Percentiles rank a stretch among this genome's conserved stretches.
Evolutionary conservation across 1,284 basidiomycete species (phyloP).

Genomic region (Cutaneotrichosporon sp.): DNA sequence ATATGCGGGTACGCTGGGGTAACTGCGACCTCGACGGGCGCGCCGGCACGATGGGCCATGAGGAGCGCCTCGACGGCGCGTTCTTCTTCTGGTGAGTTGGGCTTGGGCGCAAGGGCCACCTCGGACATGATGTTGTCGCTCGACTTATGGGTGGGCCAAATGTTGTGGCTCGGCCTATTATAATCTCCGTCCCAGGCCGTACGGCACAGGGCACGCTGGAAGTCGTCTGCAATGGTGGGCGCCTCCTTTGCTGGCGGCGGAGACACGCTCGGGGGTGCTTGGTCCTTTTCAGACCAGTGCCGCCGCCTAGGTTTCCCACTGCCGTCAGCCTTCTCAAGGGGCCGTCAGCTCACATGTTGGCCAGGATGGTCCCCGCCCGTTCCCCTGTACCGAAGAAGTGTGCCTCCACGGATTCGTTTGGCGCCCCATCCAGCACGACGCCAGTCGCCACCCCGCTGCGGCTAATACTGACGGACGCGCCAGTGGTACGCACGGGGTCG

Average conservation of each 20-base stretch:
- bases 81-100: constrained; percentile 7
- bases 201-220: not conserved
- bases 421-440: constrained; percentile 44
- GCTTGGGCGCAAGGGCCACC: too few relatives aligned
- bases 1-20: constrained; percentile 38
- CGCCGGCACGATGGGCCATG: constrained; percentile 40
- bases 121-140: too few relatives aligned
- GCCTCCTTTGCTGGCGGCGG: not conserved
- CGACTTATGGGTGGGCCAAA: too few relatives aligned
- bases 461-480: constrained; percentile 44
- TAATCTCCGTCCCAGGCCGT: not conserved
- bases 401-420: constrained; percentile 19
- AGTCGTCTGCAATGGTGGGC: constrained; percentile 5
- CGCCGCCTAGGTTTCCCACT: constrained; percentile 4
- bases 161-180: too few relatives aligned
- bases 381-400: constrained; percentile 38
- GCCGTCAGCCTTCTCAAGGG: not conserved
- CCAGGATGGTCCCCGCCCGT: constrained; percentile 38
- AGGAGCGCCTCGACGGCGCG: constrained; percentile 38
- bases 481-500: constrained; percentile 33
- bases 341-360: constrained; percentile 34
- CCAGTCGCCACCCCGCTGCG: constrained; percentile 43
- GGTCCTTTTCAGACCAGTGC: not conserved
- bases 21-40: constrained; percentile 44
- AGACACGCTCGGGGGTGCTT: not conserved